Percentiles rank a stretch among this genome's conserved stretches.
Evolutionary conservation across 2,329 filamentous ascomycete species (phyloP).

Genomic region (Talaromyces islandicus): DNA sequence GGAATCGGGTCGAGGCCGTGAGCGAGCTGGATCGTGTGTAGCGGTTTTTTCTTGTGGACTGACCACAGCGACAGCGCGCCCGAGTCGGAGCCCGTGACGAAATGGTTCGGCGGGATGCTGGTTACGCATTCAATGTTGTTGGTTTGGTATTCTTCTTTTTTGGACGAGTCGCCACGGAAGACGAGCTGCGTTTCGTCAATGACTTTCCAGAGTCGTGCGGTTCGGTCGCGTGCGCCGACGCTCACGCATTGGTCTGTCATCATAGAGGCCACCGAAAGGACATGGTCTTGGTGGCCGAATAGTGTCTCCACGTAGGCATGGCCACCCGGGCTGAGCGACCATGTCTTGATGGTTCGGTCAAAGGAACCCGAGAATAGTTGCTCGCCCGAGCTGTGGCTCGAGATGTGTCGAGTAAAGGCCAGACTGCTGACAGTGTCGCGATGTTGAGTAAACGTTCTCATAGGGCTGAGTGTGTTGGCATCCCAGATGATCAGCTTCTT

Average conservation of each 20-base stretch:
- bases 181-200: constrained; percentile 92
- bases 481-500: constrained; percentile 84
- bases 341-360: constrained; percentile 92
- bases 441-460: constrained; percentile 86
- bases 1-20: constrained; percentile 77
- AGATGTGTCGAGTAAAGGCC: constrained; percentile 74
- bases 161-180: constrained; percentile 69
- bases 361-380: constrained; percentile 87
- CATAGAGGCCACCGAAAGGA: constrained; percentile 76
- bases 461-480: constrained; percentile 67
- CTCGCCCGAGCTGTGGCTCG: constrained; percentile 53
- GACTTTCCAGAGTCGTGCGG: constrained; percentile 91
- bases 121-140: constrained; percentile 89
- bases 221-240: constrained; percentile 85
- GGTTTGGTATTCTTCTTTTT: constrained; percentile 53
- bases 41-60: constrained; percentile 87
- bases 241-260: constrained; percentile 84
- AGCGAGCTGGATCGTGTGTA: constrained; percentile 71
- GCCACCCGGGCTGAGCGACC: constrained; percentile 71
- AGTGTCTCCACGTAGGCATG: constrained; percentile 92
- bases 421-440: constrained; percentile 80
- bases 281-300: constrained; percentile 90
- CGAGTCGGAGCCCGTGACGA: constrained; percentile 91
- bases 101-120: constrained; percentile 83
- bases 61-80: constrained; percentile 83